Evolutionary conservation across 83 land plant species (phyloP), one percentile per base, ranked within the genome.

Genomic region (Diphasiastrum complanatum): DNA sequence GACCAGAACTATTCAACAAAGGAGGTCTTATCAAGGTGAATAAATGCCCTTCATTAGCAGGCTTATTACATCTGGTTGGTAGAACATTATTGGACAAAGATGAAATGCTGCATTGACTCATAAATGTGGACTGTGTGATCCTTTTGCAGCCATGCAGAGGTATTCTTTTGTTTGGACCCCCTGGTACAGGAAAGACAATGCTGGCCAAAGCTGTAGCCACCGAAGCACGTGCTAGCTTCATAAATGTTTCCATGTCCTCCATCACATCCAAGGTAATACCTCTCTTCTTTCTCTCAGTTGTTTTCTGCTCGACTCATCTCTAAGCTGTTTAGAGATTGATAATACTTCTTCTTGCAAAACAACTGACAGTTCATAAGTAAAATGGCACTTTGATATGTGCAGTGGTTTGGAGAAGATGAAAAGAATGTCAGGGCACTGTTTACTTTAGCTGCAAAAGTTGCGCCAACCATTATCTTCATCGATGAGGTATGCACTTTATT

Each of bases 101-200:
- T n/a, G n/a, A n/a, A n/a, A n/a, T n/a, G n/a, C n/a, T n/a, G n/a
- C n/a, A n/a, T n/a, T n/a, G n/a, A n/a, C n/a, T n/a, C n/a, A n/a
- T n/a, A n/a, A n/a, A n/a, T n/a, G n/a, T n/a, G n/a, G n/a, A n/a
- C n/a, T n/a, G n/a, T n/a, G n/a, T n/a, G n/a, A n/a, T n/a, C n/a
- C n/a, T 23, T 49, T 23, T 73, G 26, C 61, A 74, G 71, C 91
- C 91, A 24, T 89, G 96, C 75, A 76, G 77, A 66, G 96, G 96
- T 33, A 83, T 89, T 57, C 55, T 89, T 40, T 72, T 89, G 4
- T 89, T 89, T 75, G 96, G 95, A 3, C 95, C 95, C 36, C 95
- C 95, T 53, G 95, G 95, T 2, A 89, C 91, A 5, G 95, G 95
- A 27, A 89, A 89, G 68, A 89, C 96, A 23, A 89, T 89, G 96